Percentiles rank a stretch among this genome's conserved stretches.
Conservation (phyloP, 2,329 filamentous ascomycete genomes). For the Arthrobotrys iridis region DNA sequence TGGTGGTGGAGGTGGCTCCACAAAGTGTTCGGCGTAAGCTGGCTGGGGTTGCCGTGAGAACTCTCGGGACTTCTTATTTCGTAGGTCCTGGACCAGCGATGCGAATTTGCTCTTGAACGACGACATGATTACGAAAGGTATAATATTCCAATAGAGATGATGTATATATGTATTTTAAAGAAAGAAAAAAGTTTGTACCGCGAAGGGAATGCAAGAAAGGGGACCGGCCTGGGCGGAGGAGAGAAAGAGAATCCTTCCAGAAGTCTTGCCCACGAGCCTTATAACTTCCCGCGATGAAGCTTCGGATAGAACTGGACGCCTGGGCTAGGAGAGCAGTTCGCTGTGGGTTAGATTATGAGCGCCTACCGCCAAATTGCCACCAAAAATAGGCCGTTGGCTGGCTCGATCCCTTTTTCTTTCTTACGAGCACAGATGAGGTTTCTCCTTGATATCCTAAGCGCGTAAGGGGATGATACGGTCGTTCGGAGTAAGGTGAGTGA, state of each 20-base stretch:
- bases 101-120: constrained; percentile 53
- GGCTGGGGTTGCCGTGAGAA: constrained; percentile 49
- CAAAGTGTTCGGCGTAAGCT: constrained; percentile 46
- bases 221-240: constrained; percentile 30
- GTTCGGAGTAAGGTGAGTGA: constrained; percentile 9
- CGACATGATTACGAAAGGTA: constrained; percentile 27
- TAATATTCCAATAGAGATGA: not conserved
- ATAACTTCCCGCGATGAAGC: constrained; percentile 9
- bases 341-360: constrained; percentile 46
- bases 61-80: constrained; percentile 49
- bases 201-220: constrained; percentile 34
- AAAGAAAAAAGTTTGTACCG: constrained; percentile 16
- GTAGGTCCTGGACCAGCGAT: constrained; percentile 50
- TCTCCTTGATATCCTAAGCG: constrained; percentile 39
- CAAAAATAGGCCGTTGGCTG: constrained; percentile 43
- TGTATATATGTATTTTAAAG: constrained; percentile 10
- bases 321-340: constrained; percentile 25
- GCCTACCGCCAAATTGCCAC: constrained; percentile 45
- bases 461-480: constrained; percentile 12
- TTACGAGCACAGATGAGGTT: constrained; percentile 2
- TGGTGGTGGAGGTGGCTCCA: constrained; percentile 37
- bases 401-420: constrained; percentile 13
- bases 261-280: constrained; percentile 22
- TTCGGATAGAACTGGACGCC: constrained; percentile 32
- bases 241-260: constrained; percentile 8